phyloP scores from a whole-genome alignment of 2,329 filamentous ascomycete species.

The Pseudogymnoascus sp. region DNA sequence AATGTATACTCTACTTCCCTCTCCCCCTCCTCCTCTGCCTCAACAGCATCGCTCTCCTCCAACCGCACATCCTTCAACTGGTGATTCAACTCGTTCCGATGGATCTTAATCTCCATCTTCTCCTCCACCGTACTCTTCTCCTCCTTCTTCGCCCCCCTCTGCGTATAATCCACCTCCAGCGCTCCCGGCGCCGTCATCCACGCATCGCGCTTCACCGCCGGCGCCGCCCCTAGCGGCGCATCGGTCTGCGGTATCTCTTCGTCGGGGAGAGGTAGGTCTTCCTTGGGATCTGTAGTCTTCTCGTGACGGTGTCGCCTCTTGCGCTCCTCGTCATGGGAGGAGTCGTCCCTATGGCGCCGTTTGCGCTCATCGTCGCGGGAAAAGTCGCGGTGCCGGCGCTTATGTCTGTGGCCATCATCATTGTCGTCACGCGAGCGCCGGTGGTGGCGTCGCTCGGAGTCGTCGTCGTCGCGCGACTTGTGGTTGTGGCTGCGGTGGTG shows the following conservation, averaged over 20 bases:
- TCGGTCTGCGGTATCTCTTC: slow-evolving; percentile 35
- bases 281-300: slow-evolving; percentile 40
- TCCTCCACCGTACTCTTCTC: slow-evolving; percentile 35
- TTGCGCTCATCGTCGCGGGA: slow-evolving; percentile 28
- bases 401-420: slow-evolving; percentile 36
- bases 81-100: slow-evolving; percentile 72
- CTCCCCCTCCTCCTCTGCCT: slow-evolving; percentile 39
- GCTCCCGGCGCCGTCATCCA: slow-evolving; percentile 92
- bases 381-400: slow-evolving; percentile 28
- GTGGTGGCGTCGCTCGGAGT: slow-evolving; percentile 38
- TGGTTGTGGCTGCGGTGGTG: slow-evolving; percentile 24
- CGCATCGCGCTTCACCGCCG: slow-evolving; percentile 57
- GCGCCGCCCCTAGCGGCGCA: slow-evolving; percentile 19
- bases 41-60: slow-evolving; percentile 45
- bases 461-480: slow-evolving; percentile 46
- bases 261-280: slow-evolving; percentile 42
- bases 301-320: slow-evolving; percentile 22
- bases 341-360: slow-evolving; percentile 18
- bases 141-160: slow-evolving; percentile 46
- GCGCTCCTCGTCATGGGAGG: slow-evolving; percentile 18
- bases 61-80: slow-evolving; percentile 55
- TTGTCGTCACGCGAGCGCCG: slow-evolving; percentile 25
- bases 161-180: slow-evolving; percentile 75
- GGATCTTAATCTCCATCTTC: slow-evolving; percentile 39
- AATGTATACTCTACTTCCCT: slow-evolving; percentile 72